A percentile compares a stretch with the other conserved stretches of the same genome.
Conservation (phyloP, 148 eudicot genomes). For the Beta vulgaris region DNA sequence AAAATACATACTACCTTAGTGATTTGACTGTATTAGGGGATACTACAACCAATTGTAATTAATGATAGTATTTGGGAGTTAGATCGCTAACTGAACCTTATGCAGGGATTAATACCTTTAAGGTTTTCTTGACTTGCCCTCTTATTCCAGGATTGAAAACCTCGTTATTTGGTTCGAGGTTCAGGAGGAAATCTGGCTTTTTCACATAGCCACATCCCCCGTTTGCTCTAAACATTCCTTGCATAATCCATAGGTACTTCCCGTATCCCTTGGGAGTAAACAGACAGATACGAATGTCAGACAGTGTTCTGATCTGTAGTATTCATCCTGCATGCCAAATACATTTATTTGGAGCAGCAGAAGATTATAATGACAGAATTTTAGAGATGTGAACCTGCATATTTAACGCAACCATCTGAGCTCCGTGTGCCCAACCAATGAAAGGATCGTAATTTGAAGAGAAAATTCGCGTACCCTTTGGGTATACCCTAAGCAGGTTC, state of each 20-base stretch:
- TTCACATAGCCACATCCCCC: constrained; percentile 75
- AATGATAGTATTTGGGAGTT: no score
- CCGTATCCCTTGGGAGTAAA: constrained; percentile 49
- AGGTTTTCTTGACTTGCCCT: constrained; percentile 33
- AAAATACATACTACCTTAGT: no score
- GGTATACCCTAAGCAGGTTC: constrained; percentile 62
- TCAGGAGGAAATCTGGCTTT: constrained; percentile 54
- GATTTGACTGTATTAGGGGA: no score
- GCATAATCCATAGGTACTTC: constrained; percentile 60
- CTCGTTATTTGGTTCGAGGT: constrained; percentile 26
- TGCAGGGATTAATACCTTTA: no score
- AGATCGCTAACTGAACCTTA: no score
- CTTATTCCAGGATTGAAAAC: constrained; percentile 35
- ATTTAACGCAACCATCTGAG: constrained; percentile 80
- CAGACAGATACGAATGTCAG: constrained; percentile 2
- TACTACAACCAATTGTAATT: no score
- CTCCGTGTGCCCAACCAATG: constrained; percentile 66
- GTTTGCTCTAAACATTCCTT: constrained; percentile 75
- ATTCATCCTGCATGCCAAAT: background rate
- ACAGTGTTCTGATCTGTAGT: background rate
- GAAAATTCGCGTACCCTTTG: constrained; percentile 53
- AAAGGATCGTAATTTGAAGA: constrained; percentile 73
- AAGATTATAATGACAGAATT: background rate
- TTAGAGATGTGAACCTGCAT: constrained; percentile 53
- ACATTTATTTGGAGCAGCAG: background rate